A percentile compares a stretch with the other conserved stretches of the same genome.
Conservation (phyloP, 2,329 filamentous ascomycete genomes). For the Metarhizium sp. region DNA sequence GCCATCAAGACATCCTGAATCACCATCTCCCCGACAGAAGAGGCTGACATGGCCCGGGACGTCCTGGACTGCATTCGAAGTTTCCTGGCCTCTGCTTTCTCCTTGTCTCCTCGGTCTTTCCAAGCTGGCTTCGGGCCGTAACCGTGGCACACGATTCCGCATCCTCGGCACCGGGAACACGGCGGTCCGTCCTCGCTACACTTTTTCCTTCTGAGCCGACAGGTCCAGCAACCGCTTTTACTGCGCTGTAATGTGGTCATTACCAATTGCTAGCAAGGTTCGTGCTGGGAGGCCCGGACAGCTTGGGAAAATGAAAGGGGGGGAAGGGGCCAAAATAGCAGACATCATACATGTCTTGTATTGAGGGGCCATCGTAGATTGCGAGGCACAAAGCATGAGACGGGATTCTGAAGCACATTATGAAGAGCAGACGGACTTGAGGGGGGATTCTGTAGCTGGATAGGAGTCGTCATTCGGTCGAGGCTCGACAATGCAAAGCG, state of each 20-base stretch:
- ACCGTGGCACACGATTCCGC: conserved; percentile 2
- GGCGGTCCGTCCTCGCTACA: conserved; percentile 1
- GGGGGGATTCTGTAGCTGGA: no score
- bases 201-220: conserved; percentile 3
- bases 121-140: conserved; percentile 3
- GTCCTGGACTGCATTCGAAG: background rate
- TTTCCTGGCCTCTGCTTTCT: conserved; percentile 2
- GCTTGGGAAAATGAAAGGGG: no score
- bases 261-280: background rate
- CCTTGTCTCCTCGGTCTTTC: conserved; percentile 3
- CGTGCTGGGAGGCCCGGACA: background rate
- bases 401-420: no score
- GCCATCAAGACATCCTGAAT: background rate
- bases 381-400: no score
- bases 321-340: no score
- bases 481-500: no score
- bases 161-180: background rate
- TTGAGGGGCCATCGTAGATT: no score
- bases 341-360: no score
- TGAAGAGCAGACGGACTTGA: no score
- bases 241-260: background rate
- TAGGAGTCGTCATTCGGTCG: no score
- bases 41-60: background rate
- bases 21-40: background rate
- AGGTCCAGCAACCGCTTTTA: conserved; percentile 6